phyloP scores from a whole-genome alignment of 169 alveolate genomes.

The Perkinsus chesapeaki region DNA sequence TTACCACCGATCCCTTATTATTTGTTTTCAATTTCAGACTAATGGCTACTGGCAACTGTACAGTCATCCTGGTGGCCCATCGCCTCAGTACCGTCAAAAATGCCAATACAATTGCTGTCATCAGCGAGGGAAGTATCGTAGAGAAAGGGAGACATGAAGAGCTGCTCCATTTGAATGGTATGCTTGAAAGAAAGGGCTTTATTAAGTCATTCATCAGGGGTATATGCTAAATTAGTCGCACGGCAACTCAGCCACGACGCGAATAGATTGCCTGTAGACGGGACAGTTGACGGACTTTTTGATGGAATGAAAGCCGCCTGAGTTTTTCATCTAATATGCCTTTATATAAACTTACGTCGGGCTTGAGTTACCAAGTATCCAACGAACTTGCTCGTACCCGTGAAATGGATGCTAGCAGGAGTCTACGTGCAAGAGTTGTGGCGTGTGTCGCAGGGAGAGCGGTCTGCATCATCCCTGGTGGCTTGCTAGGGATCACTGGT shows the following conservation, averaged over 20 bases:
- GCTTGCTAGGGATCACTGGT: too few relatives aligned
- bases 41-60: slow-evolving; percentile 15
- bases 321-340: too few relatives aligned
- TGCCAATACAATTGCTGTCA: slow-evolving; percentile 66
- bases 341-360: too few relatives aligned
- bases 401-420: too few relatives aligned
- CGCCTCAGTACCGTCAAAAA: slow-evolving; percentile 75
- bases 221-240: neutral
- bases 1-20: slow-evolving; percentile 24
- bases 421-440: too few relatives aligned
- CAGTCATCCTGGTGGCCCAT: slow-evolving; percentile 84
- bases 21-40: neutral
- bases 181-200: neutral
- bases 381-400: too few relatives aligned
- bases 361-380: too few relatives aligned
- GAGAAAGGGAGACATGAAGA: neutral
- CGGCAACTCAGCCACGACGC: neutral
- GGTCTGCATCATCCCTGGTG: too few relatives aligned
- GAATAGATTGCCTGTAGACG: neutral
- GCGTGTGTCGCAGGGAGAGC: too few relatives aligned
- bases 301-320: neutral
- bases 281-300: neutral
- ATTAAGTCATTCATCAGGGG: neutral
- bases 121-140: slow-evolving; percentile 28
- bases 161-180: neutral